These are phyloP conservation scores for Chamaenerion angustifolium DNA, from an alignment of 345 rosid genomes.

Conservation along the genomic window DNA sequence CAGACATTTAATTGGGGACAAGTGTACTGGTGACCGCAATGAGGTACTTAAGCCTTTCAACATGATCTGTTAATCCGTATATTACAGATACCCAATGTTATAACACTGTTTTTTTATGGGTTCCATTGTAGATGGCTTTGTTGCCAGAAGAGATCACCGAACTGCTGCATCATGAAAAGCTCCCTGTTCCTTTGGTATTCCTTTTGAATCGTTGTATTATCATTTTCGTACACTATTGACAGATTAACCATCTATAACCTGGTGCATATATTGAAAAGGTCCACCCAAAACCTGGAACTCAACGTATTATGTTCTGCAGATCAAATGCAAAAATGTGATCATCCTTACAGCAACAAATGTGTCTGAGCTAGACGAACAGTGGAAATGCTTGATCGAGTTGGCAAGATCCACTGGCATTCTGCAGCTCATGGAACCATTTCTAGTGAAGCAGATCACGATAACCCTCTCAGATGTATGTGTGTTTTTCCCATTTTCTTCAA, in stretches of 20 bases:
- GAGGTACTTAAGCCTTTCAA: constrained; percentile 39
- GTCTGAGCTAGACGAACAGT: constrained; percentile 62
- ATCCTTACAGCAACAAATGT: constrained; percentile 63
- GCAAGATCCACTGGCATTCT: constrained; percentile 34
- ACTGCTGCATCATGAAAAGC: constrained; percentile 75
- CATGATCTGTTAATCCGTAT: neutral
- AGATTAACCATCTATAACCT: neutral
- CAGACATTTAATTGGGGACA: constrained; percentile 60
- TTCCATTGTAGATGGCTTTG: constrained; percentile 74
- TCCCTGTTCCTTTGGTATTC: constrained; percentile 72
- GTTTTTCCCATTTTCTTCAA: neutral
- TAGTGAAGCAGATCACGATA: constrained; percentile 34
- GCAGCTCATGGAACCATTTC: constrained; percentile 35
- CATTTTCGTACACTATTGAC: neutral
- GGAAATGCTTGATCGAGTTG: constrained; percentile 68
- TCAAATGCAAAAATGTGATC: constrained; percentile 71
- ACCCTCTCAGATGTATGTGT: constrained; percentile 53
- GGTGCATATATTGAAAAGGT: neutral
- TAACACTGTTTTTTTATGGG: neutral
- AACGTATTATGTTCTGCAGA: constrained; percentile 25
- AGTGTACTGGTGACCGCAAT: constrained; percentile 76
- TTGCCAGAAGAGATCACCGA: constrained; percentile 94
- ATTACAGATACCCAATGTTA: neutral
- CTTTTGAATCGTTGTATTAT: neutral
- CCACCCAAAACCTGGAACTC: neutral